Conservation (phyloP, 116 monocot genomes). For the Zostera marina region DNA sequence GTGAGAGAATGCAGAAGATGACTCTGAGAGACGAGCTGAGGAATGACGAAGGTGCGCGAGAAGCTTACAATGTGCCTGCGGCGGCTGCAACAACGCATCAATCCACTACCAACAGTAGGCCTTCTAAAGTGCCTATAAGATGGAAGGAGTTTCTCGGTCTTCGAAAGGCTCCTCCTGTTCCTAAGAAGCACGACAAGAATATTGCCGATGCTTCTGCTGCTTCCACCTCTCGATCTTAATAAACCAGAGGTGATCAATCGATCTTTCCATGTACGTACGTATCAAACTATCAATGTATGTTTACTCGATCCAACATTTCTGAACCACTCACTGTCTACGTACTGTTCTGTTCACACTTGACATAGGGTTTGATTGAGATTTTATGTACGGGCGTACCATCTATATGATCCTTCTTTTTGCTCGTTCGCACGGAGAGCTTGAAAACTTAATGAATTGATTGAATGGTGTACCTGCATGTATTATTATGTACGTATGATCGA, state of each 20-base stretch:
- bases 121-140: constrained; percentile 10
- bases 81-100: no score
- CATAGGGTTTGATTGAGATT: no score
- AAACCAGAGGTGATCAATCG: background rate
- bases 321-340: no score
- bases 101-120: no score
- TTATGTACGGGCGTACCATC: background rate
- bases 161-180: constrained; percentile 11
- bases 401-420: background rate
- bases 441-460: background rate
- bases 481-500: background rate
- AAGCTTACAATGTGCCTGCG: background rate
- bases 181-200: background rate
- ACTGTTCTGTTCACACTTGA: background rate
- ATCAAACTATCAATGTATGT: no score
- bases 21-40: constrained; percentile 47
- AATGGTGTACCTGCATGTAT: constrained; percentile 1
- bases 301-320: background rate
- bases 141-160: constrained; percentile 49
- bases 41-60: constrained; percentile 6
- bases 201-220: background rate
- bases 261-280: background rate
- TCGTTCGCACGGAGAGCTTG: constrained; percentile 1
- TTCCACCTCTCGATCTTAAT: no score
- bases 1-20: constrained; percentile 2